These are phyloP conservation scores for Phellopilus nigrolimitatus DNA, from an alignment of 1,284 basidiomycete genomes.

Conservation along the genomic window DNA sequence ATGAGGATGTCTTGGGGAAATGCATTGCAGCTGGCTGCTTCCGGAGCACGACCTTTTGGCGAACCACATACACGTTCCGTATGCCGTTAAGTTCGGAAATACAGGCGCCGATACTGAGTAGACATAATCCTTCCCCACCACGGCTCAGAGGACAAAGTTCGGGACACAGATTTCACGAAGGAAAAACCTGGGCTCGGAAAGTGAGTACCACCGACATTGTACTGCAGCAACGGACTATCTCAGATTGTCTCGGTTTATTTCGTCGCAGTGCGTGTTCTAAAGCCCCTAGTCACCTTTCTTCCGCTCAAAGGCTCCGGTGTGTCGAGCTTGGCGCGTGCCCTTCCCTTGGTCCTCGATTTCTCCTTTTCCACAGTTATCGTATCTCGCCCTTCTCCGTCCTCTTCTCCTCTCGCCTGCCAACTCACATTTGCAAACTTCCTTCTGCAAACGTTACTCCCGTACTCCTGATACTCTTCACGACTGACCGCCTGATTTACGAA, in stretches of 20 bases:
- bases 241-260: not conserved
- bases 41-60: too few species aligned
- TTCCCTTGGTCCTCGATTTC: not conserved
- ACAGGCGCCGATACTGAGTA: too few species aligned
- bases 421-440: conserved; percentile 48
- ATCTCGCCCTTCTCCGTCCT: not conserved
- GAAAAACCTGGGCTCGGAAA: too few species aligned
- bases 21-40: too few species aligned
- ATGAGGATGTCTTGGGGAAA: too few species aligned
- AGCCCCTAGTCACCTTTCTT: not conserved
- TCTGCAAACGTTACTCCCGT: conserved; percentile 68
- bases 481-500: conserved; percentile 59
- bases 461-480: conserved; percentile 77
- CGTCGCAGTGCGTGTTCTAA: not conserved
- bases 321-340: not conserved
- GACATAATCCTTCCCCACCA: too few species aligned
- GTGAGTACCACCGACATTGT: too few species aligned
- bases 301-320: not conserved
- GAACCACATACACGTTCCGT: too few species aligned
- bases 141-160: too few species aligned
- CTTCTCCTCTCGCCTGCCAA: conserved; percentile 5
- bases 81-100: too few species aligned
- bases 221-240: too few species aligned
- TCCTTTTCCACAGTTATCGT: not conserved
- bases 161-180: too few species aligned